Conservation (phyloP, 2,329 filamentous ascomycete species). For the Phaeosphaeriaceae sp. region DNA sequence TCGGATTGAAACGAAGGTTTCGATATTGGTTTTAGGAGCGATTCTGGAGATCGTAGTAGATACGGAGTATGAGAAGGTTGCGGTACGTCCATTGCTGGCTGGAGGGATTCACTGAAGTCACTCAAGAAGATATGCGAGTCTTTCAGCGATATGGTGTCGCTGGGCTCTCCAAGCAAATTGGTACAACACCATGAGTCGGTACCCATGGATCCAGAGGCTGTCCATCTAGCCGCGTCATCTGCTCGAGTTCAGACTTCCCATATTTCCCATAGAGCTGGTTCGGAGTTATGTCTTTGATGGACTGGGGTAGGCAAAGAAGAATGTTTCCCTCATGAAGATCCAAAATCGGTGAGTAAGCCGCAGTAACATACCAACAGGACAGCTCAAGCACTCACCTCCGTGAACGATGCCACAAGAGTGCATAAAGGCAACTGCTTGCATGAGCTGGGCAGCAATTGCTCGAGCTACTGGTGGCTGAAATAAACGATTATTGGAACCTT, state of each 20-base stretch:
- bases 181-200: slow-evolving; percentile 15
- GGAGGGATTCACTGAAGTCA: slow-evolving; percentile 18
- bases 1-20: slow-evolving; percentile 8
- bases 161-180: slow-evolving; percentile 12
- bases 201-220: slow-evolving; percentile 16
- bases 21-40: slow-evolving; percentile 4
- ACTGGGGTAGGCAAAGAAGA: slow-evolving; percentile 11
- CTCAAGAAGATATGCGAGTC: slow-evolving; percentile 11
- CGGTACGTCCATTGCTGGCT: slow-evolving; percentile 6
- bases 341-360: neutral
- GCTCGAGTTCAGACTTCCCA: slow-evolving; percentile 10
- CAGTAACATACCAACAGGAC: neutral
- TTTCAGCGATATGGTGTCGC: slow-evolving; percentile 8
- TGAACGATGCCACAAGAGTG: slow-evolving; percentile 18
- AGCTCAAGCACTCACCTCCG: slow-evolving; percentile 10
- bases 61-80: slow-evolving; percentile 8
- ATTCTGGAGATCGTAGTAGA: slow-evolving; percentile 7
- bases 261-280: slow-evolving; percentile 15
- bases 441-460: slow-evolving; percentile 16
- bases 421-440: slow-evolving; percentile 14
- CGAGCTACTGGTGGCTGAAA: slow-evolving; percentile 15
- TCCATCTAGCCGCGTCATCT: slow-evolving; percentile 10
- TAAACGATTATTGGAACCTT: slow-evolving; percentile 3
- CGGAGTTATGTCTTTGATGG: slow-evolving; percentile 10
- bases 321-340: slow-evolving; percentile 20